Conservation (phyloP, 192 early-diverging fungal species). For the Thamnidium elegans region DNA sequence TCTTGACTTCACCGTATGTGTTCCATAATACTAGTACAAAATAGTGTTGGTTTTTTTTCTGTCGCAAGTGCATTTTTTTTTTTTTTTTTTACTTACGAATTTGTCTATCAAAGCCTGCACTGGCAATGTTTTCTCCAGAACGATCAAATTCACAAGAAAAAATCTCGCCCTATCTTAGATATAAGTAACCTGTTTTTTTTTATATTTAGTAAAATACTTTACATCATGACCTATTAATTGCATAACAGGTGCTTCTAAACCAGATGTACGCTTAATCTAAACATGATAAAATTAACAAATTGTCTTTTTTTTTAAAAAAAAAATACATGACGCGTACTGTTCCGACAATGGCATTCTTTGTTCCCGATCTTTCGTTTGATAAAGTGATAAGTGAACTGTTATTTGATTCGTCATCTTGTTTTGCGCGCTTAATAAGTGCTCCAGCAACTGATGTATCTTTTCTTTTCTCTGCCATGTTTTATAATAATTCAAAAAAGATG, state of each 20-base stretch:
- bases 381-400: slow-evolving; percentile 15
- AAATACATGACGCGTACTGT: slow-evolving; percentile 25
- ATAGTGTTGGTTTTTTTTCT: neutral
- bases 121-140: slow-evolving; percentile 79
- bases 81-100: slow-evolving; percentile 59
- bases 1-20: slow-evolving; percentile 85
- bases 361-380: slow-evolving; percentile 30
- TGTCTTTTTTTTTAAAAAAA: neutral
- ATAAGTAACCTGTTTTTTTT: too few relatives aligned
- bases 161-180: slow-evolving; percentile 66
- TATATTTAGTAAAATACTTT: neutral
- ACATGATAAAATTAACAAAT: neutral
- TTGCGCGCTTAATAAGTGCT: slow-evolving; percentile 23
- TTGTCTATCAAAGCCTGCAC: slow-evolving; percentile 75
- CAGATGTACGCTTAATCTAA: slow-evolving; percentile 63
- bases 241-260: slow-evolving; percentile 83
- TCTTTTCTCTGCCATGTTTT: slow-evolving; percentile 27
- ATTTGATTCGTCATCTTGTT: slow-evolving; percentile 13
- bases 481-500: neutral
- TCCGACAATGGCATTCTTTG: slow-evolving; percentile 34
- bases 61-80: neutral
- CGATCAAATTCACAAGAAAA: slow-evolving; percentile 84
- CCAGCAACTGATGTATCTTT: slow-evolving; percentile 16
- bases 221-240: slow-evolving; percentile 75
- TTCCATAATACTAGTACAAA: slow-evolving; percentile 78